Base-by-base conservation (phyloP, 805 yeast genomes). In the Yarrowia osloensis region DNA sequence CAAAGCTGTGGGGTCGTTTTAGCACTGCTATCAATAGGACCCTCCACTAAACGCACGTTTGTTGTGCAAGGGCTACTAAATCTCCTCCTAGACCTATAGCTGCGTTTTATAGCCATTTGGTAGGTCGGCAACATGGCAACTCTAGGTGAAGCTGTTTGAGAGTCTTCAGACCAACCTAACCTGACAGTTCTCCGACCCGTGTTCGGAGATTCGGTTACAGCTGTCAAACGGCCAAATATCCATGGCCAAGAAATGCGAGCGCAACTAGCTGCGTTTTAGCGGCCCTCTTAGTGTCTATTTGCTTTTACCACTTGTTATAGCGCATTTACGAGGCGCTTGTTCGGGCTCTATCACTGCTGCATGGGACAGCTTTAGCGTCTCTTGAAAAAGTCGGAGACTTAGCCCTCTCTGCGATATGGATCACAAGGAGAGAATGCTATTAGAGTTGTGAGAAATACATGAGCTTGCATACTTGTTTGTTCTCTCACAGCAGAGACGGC, bases 1-100 rank as follows among this genome's bases (percentile, higher is more conserved):
- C 29, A 50, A 50, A 29, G 37, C 39, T 50, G 55, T 31, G 55
- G 55, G 55, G 55, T 50, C 7, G 17, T 50, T 50, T 29, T 50
- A 50, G 55, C 39, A 50, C 39, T 11, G 17, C 15, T 50, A 50
- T 50, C 26, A 31, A 47, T 29, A 47, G 35, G 8, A 29, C 17
- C 17, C 54, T 47, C 37, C 21, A 29, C 24, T 28, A n/a, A 19
- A 47, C 28, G n/a, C n/a, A n/a, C n/a, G n/a, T n/a, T n/a, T n/a
- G n/a, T n/a, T n/a, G n/a, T n/a, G n/a, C 15, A 17, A 46, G 22
- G 21, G 8, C 22, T 46, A 28, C 52, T 9, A 44, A 22, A 12
- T 13, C 49, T 44, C 29, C 19, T 44, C n/a, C 19, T 13, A 4
- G 17, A 17, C 29, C 11, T n/a, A 24, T 24, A 17, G 22, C 33